A percentile compares a stretch with the other conserved stretches of the same genome.
phyloP scores from a whole-genome alignment of 2,329 filamentous ascomycete genomes.

The Arthrobotrys musiformis region DNA sequence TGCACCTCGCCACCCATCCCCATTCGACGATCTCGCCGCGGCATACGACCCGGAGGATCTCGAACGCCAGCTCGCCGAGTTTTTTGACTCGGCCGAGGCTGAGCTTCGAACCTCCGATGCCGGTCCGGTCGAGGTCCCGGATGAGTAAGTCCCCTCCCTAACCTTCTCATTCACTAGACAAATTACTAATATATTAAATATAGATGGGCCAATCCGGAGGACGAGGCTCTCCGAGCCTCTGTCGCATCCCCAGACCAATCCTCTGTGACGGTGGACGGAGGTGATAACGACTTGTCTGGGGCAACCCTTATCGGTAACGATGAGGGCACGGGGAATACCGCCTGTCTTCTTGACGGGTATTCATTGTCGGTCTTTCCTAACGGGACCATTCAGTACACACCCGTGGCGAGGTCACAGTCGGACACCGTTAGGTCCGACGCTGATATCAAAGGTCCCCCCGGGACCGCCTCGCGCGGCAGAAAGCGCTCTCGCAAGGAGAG shows the following conservation, averaged over 20 bases:
- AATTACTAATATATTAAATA: background rate
- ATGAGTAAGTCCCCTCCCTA: background rate
- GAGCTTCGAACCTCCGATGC: background rate
- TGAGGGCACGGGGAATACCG: conserved; percentile 11
- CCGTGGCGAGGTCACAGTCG: conserved; percentile 1
- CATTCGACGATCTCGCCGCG: background rate
- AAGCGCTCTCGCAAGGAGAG: conserved; percentile 16
- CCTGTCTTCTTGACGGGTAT: conserved; percentile 1
- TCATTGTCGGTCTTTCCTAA: conserved; percentile 15
- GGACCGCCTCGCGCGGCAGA: background rate
- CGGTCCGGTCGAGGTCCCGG: background rate
- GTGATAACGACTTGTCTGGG: background rate
- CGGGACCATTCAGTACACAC: conserved; percentile 26
- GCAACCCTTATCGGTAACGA: background rate
- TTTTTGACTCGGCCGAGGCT: background rate
- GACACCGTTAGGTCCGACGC: conserved; percentile 13
- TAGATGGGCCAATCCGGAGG: background rate
- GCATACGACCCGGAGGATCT: background rate
- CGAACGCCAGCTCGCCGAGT: background rate
- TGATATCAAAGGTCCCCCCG: background rate
- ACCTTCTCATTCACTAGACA: background rate
- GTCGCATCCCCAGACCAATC: background rate
- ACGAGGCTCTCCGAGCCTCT: background rate
- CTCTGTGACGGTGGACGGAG: background rate
- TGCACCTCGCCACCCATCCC: background rate